A percentile compares a stretch with the other conserved stretches of the same genome.
phyloP scores from a whole-genome alignment of 169 alveolate genomes.

The Eimeria falciformis region DNA sequence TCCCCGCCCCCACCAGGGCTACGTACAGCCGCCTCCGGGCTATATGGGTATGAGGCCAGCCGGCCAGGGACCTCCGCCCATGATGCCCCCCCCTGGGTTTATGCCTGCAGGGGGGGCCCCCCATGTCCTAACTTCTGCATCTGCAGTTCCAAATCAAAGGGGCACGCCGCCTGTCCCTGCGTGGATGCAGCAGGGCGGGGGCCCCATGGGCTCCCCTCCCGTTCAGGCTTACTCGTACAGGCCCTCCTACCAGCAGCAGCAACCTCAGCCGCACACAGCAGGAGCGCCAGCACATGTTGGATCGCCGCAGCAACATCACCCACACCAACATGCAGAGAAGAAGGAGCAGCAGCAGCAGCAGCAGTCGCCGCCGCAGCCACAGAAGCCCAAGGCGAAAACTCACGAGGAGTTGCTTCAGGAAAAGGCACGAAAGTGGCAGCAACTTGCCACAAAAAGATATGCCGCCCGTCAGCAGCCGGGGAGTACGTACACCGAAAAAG shows the following conservation, averaged over 20 bases:
- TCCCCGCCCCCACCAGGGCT: neutral
- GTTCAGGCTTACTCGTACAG: neutral
- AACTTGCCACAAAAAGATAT: constrained; percentile 86
- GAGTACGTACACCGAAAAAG: constrained; percentile 76
- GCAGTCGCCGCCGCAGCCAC: neutral
- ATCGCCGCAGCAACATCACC: neutral
- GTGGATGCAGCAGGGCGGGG: constrained; percentile 23
- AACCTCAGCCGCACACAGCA: neutral
- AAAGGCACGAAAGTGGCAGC: constrained; percentile 90
- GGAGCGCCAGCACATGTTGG: neutral
- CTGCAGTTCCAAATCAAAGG: neutral
- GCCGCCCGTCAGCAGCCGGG: constrained; percentile 69
- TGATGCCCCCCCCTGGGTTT: constrained; percentile 35
- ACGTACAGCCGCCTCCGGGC: constrained; percentile 13
- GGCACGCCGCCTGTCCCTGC: constrained; percentile 29
- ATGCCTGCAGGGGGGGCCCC: neutral
- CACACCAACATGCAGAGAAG: neutral
- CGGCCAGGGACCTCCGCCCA: constrained; percentile 1
- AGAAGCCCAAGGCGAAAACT: constrained; percentile 32
- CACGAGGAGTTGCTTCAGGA: constrained; percentile 82
- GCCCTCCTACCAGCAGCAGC: constrained; percentile 20
- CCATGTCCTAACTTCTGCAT: neutral
- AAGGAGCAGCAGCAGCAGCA: constrained; percentile 17
- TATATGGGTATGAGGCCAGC: constrained; percentile 29
- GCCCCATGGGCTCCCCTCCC: neutral